phyloP scores from a whole-genome alignment of 805 yeast genomes.

The Starmera pachycereana region DNA sequence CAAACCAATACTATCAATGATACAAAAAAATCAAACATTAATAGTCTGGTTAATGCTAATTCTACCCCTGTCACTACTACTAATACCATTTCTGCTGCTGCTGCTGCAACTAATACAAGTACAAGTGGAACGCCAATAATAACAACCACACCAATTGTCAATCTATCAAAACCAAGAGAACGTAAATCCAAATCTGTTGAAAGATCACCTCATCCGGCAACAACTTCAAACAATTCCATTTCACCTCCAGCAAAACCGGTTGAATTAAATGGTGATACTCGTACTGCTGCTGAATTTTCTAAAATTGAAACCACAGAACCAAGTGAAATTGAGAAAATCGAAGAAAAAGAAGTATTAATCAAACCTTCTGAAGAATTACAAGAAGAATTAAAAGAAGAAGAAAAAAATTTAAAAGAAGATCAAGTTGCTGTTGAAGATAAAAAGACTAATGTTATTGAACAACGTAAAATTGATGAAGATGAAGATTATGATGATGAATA shows the following conservation, averaged over 20 bases:
- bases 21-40: conserved; percentile 1
- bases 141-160: neutral
- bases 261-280: neutral
- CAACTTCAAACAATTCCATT: too few species aligned
- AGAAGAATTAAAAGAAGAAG: conserved; percentile 23
- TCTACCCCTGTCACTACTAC: conserved; percentile 9
- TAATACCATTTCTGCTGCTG: conserved; percentile 8
- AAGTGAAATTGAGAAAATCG: too few species aligned
- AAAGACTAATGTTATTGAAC: conserved; percentile 4
- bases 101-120: conserved; percentile 3
- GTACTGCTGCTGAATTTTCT: neutral
- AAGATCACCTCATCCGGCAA: conserved; percentile 1
- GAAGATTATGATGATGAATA: conserved; percentile 28
- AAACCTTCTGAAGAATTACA: conserved; percentile 17
- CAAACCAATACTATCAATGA: neutral
- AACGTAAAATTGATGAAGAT: conserved; percentile 29
- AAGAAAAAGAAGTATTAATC: conserved; percentile 11
- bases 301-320: neutral
- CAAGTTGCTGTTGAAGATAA: conserved; percentile 22
- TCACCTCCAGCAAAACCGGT: conserved; percentile 3
- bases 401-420: conserved; percentile 23
- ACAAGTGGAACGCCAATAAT: neutral
- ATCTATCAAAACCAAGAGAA: neutral
- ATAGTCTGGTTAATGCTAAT: conserved; percentile 1
- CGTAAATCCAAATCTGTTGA: conserved; percentile 2